Evolutionary conservation across 1,284 basidiomycete genomes (phyloP).

Genomic region (Xerocomus amazonicus): DNA sequence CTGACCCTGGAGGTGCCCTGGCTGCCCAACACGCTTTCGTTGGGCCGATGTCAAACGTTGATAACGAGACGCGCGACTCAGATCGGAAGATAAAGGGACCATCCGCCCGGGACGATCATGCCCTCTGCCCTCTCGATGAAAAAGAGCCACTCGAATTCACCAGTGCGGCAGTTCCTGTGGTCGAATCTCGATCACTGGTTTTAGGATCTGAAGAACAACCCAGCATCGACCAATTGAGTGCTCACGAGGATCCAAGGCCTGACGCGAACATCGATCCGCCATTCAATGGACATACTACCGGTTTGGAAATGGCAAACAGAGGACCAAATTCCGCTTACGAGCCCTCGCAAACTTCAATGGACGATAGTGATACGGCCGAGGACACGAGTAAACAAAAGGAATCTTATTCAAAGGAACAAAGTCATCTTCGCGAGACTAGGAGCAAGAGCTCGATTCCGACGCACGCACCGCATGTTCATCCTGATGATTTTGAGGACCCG

Average conservation of each 20-base stretch:
- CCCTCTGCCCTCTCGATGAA: constrained; percentile 52
- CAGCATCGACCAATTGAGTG: constrained; percentile 25
- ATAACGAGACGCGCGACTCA: constrained; percentile 2
- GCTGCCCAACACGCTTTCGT: constrained; percentile 40
- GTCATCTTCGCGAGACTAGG: constrained; percentile 55
- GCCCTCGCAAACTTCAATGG: constrained; percentile 42
- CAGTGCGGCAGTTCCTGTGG: constrained; percentile 62
- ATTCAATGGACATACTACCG: constrained; percentile 37
- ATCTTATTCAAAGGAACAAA: constrained; percentile 54
- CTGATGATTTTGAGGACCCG: constrained; percentile 83
- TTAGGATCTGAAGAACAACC: constrained; percentile 37
- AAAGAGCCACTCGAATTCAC: constrained; percentile 57
- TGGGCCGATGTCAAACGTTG: constrained; percentile 35
- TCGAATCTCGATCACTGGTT: constrained; percentile 39
- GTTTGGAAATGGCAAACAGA: constrained; percentile 42
- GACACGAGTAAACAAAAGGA: constrained; percentile 51
- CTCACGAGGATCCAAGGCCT: constrained; percentile 12
- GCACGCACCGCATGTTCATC: constrained; percentile 68
- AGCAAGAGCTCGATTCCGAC: constrained; percentile 59
- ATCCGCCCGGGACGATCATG: constrained; percentile 48
- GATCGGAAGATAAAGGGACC: constrained; percentile 28
- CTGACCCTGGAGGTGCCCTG: constrained; percentile 37
- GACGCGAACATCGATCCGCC: constrained; percentile 16
- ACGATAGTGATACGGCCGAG: constrained; percentile 45
- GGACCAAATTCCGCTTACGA: constrained; percentile 43